Evolutionary conservation across 192 early-diverging fungal species (phyloP).

Genomic region (Coemansia sp.): DNA sequence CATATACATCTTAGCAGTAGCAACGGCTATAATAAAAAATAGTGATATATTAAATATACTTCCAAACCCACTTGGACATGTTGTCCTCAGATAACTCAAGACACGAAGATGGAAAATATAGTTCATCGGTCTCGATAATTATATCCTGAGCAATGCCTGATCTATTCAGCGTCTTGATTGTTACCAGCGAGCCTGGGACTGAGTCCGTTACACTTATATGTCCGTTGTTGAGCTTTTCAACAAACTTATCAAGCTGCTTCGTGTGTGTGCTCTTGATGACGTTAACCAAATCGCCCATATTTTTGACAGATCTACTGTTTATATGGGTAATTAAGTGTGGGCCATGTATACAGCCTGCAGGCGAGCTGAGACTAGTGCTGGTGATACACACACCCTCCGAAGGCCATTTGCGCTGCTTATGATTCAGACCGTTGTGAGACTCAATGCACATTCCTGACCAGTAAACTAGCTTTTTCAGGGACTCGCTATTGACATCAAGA

Average conservation of each 20-base stretch:
- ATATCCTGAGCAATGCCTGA: neutral
- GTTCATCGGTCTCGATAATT: constrained; percentile 4
- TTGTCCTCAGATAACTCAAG: neutral
- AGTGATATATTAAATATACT: neutral
- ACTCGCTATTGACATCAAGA: neutral
- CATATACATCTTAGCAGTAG: neutral
- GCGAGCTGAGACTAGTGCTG: neutral
- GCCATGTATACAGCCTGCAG: constrained; percentile 1
- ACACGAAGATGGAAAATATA: constrained; percentile 3
- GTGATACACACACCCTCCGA: neutral
- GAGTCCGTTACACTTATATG: neutral
- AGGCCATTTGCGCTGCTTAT: constrained; percentile 8
- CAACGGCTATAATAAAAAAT: neutral
- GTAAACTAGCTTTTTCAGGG: neutral
- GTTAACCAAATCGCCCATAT: constrained; percentile 2
- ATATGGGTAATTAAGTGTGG: constrained; percentile 10
- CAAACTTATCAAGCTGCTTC: neutral
- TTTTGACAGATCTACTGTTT: neutral
- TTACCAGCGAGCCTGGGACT: constrained; percentile 2
- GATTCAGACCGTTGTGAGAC: neutral
- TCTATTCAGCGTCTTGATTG: constrained; percentile 2
- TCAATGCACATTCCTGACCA: constrained; percentile 15
- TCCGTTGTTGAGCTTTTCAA: neutral
- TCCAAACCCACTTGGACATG: neutral
- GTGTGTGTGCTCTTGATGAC: constrained; percentile 4